Evolutionary conservation across 805 yeast genomes (phyloP).

Genomic region (Candida corydali): DNA sequence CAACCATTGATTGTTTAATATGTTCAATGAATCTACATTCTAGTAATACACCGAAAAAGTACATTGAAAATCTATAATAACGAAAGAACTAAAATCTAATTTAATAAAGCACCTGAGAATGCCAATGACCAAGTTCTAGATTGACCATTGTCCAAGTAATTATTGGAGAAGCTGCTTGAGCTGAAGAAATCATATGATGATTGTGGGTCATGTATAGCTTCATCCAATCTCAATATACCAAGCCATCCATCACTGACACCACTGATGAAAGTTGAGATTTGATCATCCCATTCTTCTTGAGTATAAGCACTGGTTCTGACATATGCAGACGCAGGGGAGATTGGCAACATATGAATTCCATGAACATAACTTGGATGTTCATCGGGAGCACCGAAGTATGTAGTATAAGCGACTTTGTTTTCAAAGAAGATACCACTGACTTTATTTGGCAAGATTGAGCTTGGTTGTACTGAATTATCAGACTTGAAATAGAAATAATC

Average conservation of each 20-base stretch:
- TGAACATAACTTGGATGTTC: slow-evolving; percentile 55
- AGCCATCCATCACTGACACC: slow-evolving; percentile 62
- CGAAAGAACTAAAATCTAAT: neutral
- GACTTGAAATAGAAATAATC: slow-evolving; percentile 49
- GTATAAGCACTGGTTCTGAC: slow-evolving; percentile 53
- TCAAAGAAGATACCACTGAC: slow-evolving; percentile 73
- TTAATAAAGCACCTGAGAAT: slow-evolving; percentile 46
- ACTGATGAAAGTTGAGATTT: slow-evolving; percentile 41
- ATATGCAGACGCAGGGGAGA: slow-evolving; percentile 64
- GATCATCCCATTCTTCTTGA: slow-evolving; percentile 58
- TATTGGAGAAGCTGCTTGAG: slow-evolving; percentile 16
- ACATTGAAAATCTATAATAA: neutral
- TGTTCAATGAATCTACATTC: no score
- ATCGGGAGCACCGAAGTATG: slow-evolving; percentile 57
- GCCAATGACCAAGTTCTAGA: slow-evolving; percentile 62
- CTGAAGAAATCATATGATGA: slow-evolving; percentile 59
- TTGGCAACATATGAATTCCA: slow-evolving; percentile 75
- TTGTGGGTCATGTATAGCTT: slow-evolving; percentile 68
- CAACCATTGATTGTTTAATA: no score
- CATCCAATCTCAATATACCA: slow-evolving; percentile 68
- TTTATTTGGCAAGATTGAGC: slow-evolving; percentile 51
- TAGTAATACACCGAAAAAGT: neutral
- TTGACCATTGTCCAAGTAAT: slow-evolving; percentile 57
- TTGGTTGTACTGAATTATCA: slow-evolving; percentile 53
- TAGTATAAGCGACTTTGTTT: slow-evolving; percentile 67